Evolutionary conservation across 2,329 filamentous ascomycete genomes (phyloP).

Genomic region (Trichocomaceae sp.): DNA sequence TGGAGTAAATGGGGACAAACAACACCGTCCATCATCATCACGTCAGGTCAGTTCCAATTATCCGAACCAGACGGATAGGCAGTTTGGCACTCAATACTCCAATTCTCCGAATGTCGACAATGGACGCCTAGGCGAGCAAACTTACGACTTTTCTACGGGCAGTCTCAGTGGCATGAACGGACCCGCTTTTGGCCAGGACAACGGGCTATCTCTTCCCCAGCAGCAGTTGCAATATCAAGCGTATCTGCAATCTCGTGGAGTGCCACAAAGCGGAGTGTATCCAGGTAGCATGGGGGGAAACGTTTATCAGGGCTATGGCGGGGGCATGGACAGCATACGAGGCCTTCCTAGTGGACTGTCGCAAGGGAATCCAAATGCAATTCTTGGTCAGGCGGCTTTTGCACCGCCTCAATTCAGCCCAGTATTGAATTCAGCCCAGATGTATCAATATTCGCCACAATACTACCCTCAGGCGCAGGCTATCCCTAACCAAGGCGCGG

Average conservation of each 20-base stretch:
- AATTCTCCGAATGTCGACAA: slow-evolving; percentile 28
- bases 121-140: slow-evolving; percentile 32
- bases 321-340: slow-evolving; percentile 35
- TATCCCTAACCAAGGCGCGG: slow-evolving; percentile 39
- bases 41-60: slow-evolving; percentile 35
- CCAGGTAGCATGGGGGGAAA: slow-evolving; percentile 36
- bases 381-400: slow-evolving; percentile 45
- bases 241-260: slow-evolving; percentile 42
- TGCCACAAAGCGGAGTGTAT: slow-evolving; percentile 41
- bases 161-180: slow-evolving; percentile 24
- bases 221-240: slow-evolving; percentile 54
- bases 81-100: slow-evolving; percentile 35
- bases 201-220: slow-evolving; percentile 37
- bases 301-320: slow-evolving; percentile 37
- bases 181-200: slow-evolving; percentile 32
- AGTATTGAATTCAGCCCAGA: slow-evolving; percentile 36
- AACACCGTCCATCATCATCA: slow-evolving; percentile 35
- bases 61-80: slow-evolving; percentile 35
- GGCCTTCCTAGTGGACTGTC: slow-evolving; percentile 31
- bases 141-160: slow-evolving; percentile 29
- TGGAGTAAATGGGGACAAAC: slow-evolving; percentile 33
- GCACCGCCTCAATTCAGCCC: slow-evolving; percentile 41
- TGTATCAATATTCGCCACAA: slow-evolving; percentile 51
- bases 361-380: slow-evolving; percentile 35
- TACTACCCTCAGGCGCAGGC: slow-evolving; percentile 40